phyloP scores from a whole-genome alignment of 164 flowering plant genomes.

The Saururus chinensis region DNA sequence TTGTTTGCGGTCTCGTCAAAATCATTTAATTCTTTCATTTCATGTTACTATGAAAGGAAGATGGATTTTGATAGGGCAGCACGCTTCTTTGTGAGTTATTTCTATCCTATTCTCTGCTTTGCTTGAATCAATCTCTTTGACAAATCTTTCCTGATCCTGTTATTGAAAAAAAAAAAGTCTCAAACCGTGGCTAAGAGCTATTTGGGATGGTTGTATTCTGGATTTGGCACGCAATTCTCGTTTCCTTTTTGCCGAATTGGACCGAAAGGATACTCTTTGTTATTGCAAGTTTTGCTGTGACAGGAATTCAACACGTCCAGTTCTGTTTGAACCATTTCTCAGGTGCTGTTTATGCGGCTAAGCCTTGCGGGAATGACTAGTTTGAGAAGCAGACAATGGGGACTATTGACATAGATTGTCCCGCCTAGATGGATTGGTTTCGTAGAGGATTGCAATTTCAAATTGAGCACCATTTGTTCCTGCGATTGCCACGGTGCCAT shows the following conservation, averaged over 20 bases:
- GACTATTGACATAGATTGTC: too few relatives aligned
- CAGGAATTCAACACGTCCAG: conserved; percentile 52
- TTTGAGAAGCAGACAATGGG: too few relatives aligned
- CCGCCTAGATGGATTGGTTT: conserved; percentile 75
- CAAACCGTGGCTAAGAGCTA: too few relatives aligned
- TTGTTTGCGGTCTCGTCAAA: conserved; percentile 47
- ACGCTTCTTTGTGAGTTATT: conserved; percentile 46
- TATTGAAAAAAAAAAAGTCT: too few relatives aligned
- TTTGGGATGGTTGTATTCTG: conserved; percentile 46
- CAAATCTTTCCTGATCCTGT: too few relatives aligned
- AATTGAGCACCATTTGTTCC: conserved; percentile 70
- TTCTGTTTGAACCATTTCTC: conserved; percentile 59
- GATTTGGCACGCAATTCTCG: conserved; percentile 48
- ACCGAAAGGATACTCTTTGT: too few relatives aligned
- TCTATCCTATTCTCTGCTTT: conserved; percentile 50
- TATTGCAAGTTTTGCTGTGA: too few relatives aligned
- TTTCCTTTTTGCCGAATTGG: conserved; percentile 47
- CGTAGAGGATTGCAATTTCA: conserved; percentile 66
- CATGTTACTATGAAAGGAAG: conserved; percentile 40
- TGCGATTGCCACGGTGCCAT: conserved; percentile 51
- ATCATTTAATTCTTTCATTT: too few relatives aligned
- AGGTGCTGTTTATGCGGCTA: conserved; percentile 39
- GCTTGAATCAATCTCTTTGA: conserved; percentile 47
- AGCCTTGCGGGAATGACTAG: conserved; percentile 47
- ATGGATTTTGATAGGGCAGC: conserved; percentile 33